Base-by-base conservation (phyloP, 2,329 filamentous ascomycete genomes). In the Pseudopyrenochaeta lycopersici region DNA sequence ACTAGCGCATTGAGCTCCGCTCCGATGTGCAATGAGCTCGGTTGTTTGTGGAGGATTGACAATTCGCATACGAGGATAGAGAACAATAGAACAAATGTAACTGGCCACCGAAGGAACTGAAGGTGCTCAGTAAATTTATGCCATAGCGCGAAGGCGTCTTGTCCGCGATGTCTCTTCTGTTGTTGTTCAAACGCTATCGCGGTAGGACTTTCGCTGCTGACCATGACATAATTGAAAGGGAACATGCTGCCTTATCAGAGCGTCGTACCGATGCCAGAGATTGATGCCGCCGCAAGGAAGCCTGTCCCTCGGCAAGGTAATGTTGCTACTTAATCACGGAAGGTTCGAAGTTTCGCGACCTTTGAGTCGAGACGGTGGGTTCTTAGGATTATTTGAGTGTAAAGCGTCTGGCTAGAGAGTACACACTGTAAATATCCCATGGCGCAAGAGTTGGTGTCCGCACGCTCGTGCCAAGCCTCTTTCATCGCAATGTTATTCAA, bases 1-100 rank as follows among this genome's bases (percentile, higher is more conserved):
- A 66, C 46, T 10, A 66, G 41, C 3, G 40, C 31, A 21, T 66
- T 64, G 15, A 63, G 45, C 4, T 64, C 59, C 7, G 35, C 47
- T 23, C 63, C 56, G 14, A 60, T 20, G 4, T 46, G 27, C 6
- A 40, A 17, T 10, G 27, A 20, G 5, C n/a, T 29, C 6, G 54
- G 54, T 36, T 60, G 59, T 18, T 29, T 42, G 20, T 58, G 50
- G n/a, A 66, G 31, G 6, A 64, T 60, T 3, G 55, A 58, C 1
- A 64, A 3, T 23, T 64, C 53, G 33, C 55, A 54, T 4, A 50
- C 40, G 4, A 66, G 46, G 15, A 58, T 60, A 11, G 32, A 38
- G 27, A 48, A 20, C 4, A 64, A 40, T 1, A 63, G 32, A 17
- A 63, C 30, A 30, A 56, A 56, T 1, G 46, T 42, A 2, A 36